Base-by-base conservation (phyloP, 768 basidiomycete species). In the Tephrocybe sp. region DNA sequence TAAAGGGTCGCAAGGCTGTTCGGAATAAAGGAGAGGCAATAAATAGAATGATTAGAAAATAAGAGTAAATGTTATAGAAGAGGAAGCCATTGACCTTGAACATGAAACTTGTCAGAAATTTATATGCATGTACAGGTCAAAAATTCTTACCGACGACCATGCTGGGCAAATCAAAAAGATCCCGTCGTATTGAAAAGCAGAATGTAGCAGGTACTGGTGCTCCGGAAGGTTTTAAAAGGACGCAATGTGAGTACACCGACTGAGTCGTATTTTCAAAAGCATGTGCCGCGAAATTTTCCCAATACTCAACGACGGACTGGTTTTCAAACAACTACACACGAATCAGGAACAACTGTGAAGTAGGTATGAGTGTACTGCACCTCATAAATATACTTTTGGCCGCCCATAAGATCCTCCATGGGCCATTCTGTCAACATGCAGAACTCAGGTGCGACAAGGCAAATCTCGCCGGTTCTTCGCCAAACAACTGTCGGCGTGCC, bases 201-300 rank as follows among this genome's bases (percentile, higher is more conserved):
- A 95, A 95, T 18, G 95, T 90, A 42, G 93, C 86, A 37, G 91
- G 89, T 22, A 97, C 82, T 1, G 91, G 90, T 2, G 84, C 80
- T 13, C 91, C 90, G 22, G 79, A 79, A 5, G 90, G 88, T 64
- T 94, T 93, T 55, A 94, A 78, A 37, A 97, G 67, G 24, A 93
- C 89, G 53, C 92, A 94, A 59, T 94, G 89, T 50, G 91, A 89
- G 66, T 93, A 94, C 45, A 98, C 91, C 1, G 91, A 91, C 69
- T 93, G 93, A 30, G 93, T 91, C 44, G 94, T 92, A 69, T 94
- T 97, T 66, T 99, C 95, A 60, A 99, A 99, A 6, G 97, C 95
- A 67, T 97, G 93, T 42, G 86, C 83, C 22, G 92, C 91, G 65
- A 98, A 98, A 67, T 90, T 92, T 69, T 98, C 97, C 87, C 90